Base-by-base conservation (phyloP, 2,329 filamentous ascomycete species). In the Neospermospora avenae region DNA sequence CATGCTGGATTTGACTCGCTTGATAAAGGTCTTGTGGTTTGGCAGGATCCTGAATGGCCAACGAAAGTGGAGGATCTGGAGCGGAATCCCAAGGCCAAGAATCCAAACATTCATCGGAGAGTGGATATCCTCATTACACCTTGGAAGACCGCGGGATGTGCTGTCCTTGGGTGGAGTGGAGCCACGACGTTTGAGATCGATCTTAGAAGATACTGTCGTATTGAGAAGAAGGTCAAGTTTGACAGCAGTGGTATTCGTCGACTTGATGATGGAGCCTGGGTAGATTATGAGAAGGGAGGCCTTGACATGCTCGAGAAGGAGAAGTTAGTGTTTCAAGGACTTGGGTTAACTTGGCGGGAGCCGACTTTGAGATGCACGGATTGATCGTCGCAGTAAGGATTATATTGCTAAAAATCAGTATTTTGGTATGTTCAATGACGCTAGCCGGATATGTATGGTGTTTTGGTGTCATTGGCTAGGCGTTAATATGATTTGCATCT, bases 41-140 rank as follows among this genome's bases (percentile, higher is more conserved):
- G 93, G 93, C 90, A 96, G 71, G 80, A 92, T 69, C 87, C 87
- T 0, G 54, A 74, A 4, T 82, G 76, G 72, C 72, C 75, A 71
- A 73, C 70, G 0, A 74, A 74, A 59, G 70, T 69, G 1, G 72
- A 60, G 14, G 77, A 77, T 52, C 16, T 42, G 35, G 56, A n/a
- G 35, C 53, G 20, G 3, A 55, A 65, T 52, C 66, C 61, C 2
- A 59, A 63, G 25, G 73, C 75, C 1, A 84, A 82, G 69, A 93
- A 92, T 62, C 81, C 85, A 0, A 91, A 91, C 67, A 81, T 83
- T 0, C 93, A 96, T 71, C 84, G 92, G 20, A 82, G 93, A 48
- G 93, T 98, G 1, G 93, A 98, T 71, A 96, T 98, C 60, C 93
- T 98, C 66, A 80, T 98, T 63, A 86, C 85, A 22, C 91, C 93